Percentiles rank a stretch among this genome's conserved stretches.
phyloP scores from a whole-genome alignment of 1,139 yeast species.

The Scheffersomyces parashehatae region DNA sequence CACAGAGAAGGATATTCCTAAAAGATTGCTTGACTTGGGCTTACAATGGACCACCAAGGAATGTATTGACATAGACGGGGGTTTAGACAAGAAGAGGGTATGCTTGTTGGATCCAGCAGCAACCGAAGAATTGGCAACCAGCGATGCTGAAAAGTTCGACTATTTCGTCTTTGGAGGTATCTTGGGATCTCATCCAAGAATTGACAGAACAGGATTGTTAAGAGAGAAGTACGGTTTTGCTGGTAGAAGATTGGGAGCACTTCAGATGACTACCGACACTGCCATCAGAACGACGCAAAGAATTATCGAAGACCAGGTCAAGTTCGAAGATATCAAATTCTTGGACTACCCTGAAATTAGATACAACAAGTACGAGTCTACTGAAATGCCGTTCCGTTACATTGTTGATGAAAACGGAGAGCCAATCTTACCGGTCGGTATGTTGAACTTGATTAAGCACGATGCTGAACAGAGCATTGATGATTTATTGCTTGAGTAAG shows the following conservation, averaged over 20 bases:
- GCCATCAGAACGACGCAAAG: conserved; percentile 88
- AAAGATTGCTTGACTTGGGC: conserved; percentile 57
- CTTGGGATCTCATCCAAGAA: conserved; percentile 93
- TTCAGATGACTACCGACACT: conserved; percentile 97
- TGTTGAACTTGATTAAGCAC: conserved; percentile 80
- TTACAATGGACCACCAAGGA: conserved; percentile 82
- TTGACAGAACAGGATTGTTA: conserved; percentile 91
- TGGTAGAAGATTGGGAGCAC: conserved; percentile 81
- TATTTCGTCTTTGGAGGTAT: conserved; percentile 96
- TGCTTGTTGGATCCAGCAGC: conserved; percentile 93
- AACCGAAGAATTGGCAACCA: conserved; percentile 66
- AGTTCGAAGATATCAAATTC: conserved; percentile 73
- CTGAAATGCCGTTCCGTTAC: conserved; percentile 97
- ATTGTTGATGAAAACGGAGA: conserved; percentile 60
- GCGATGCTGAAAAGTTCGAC: conserved; percentile 65
- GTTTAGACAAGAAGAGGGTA: conserved; percentile 52
- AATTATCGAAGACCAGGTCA: conserved; percentile 57
- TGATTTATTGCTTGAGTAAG: conserved; percentile 43
- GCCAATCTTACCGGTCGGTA: conserved; percentile 89
- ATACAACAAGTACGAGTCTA: conserved; percentile 83
- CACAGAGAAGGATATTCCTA: conserved; percentile 65
- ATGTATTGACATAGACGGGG: conserved; percentile 52
- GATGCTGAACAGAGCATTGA: conserved; percentile 82
- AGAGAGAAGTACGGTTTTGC: conserved; percentile 75
- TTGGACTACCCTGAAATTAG: conserved; percentile 93